These are phyloP conservation scores for Fusarium musae DNA, from an alignment of 2,329 filamentous ascomycete genomes.

Conservation along the genomic window DNA sequence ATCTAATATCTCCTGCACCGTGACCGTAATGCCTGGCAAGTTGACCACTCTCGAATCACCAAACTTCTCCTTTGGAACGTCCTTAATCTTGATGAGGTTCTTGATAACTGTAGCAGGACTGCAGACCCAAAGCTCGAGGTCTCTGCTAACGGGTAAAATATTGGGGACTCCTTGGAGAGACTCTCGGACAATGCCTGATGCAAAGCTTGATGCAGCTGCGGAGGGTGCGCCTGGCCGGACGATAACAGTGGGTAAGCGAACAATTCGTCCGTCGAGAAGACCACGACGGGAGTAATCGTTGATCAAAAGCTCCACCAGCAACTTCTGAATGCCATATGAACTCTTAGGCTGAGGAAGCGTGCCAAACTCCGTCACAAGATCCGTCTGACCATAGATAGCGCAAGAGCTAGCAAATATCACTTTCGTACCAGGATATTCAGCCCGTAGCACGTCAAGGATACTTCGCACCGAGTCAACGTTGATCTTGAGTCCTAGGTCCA, in stretches of 20 bases:
- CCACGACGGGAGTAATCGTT: slow-evolving; percentile 57
- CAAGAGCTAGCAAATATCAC: slow-evolving; percentile 70
- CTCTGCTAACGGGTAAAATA: slow-evolving; percentile 57
- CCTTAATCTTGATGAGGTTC: slow-evolving; percentile 59
- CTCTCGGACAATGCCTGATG: slow-evolving; percentile 71
- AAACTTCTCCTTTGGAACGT: slow-evolving; percentile 54
- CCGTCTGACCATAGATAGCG: slow-evolving; percentile 64
- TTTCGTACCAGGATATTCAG: slow-evolving; percentile 57
- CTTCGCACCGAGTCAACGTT: slow-evolving; percentile 67
- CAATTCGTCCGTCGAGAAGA: slow-evolving; percentile 65
- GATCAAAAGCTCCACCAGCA: slow-evolving; percentile 64
- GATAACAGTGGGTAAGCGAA: slow-evolving; percentile 69
- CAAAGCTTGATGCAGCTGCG: slow-evolving; percentile 69
- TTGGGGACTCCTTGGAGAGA: slow-evolving; percentile 58
- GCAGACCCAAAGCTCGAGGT: slow-evolving; percentile 63
- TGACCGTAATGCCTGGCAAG: slow-evolving; percentile 62
- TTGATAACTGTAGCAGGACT: slow-evolving; percentile 60
- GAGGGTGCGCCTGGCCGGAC: slow-evolving; percentile 70
- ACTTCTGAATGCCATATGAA: slow-evolving; percentile 71
- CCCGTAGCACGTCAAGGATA: slow-evolving; percentile 63
- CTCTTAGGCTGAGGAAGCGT: slow-evolving; percentile 59
- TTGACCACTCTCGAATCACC: slow-evolving; percentile 57
- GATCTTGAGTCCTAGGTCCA: slow-evolving; percentile 64
- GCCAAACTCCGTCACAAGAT: slow-evolving; percentile 29
- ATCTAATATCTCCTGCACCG: slow-evolving; percentile 63